Evolutionary conservation across 805 yeast species (phyloP), one percentile per base, ranked within the genome.

Genomic region (Myxozyma melibiosi): DNA sequence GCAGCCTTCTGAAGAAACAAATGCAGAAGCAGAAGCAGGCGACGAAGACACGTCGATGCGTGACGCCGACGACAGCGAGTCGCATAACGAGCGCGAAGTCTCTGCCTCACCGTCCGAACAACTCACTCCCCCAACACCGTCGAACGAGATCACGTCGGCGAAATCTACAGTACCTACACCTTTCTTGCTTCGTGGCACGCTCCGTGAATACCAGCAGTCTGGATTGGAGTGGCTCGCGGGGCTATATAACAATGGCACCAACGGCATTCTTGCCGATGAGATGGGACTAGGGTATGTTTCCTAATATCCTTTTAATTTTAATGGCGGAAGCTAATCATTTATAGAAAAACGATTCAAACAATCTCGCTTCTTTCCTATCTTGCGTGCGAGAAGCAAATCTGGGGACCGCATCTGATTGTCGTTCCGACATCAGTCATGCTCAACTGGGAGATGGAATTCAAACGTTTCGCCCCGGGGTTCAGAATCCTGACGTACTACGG

Each of bases 391-490:
- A 91, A 91, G 67, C 87, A 88, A 57, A 82, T 86, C 16, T 94
- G 99, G 99, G 99, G 99, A 0, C 99, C 99, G 0, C 99, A 94
- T 75, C 76, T 94, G 53, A 91, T 94, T 73, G 85, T 94, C 58
- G 99, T 94, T 3, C 99, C 99, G 3, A 94, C 99, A 0, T 89
- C 97, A 14, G 99, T 94, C 6, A 84, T 94, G 84, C 81, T 94
- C 52, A 94, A 94, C 69, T 94, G 99, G 99, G 99, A 94, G 71
- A 92, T 95, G 97, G 99, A 94, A 69, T 91, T 94, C 74, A 94
- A 95, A 68, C 83, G 96, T 66, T 94, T 94, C 77, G 97, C 97
- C 0, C 99, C 99, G 0, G 99, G 99, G 0, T 87, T 94, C 71
- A 92, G 95, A 71, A 94, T 94, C 2, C 70, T 94, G 70, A 94